A percentile compares a stretch with the other conserved stretches of the same genome.
These are phyloP conservation scores for Saccharomycopsis oosterbeekiorum DNA, from an alignment of 805 yeast genomes.

Conservation along the genomic window DNA sequence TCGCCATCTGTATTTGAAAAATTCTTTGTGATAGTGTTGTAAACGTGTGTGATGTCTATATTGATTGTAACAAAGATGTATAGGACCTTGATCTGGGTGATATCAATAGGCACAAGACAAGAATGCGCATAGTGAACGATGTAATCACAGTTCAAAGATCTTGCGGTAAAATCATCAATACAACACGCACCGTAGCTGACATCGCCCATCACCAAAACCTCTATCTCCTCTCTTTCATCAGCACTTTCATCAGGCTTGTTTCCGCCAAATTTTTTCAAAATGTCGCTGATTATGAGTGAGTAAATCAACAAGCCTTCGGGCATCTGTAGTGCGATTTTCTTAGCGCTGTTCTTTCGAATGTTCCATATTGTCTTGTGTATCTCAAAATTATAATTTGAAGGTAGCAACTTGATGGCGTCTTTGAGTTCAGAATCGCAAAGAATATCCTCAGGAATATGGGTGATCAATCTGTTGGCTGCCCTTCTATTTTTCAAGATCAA, in stretches of 20 bases:
- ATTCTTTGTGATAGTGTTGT: slow-evolving; percentile 66
- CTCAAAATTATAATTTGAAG: slow-evolving; percentile 90
- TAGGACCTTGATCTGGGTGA: slow-evolving; percentile 83
- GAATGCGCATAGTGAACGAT: slow-evolving; percentile 96
- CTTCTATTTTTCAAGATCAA: background rate
- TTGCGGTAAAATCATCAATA: slow-evolving; percentile 91
- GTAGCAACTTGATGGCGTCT: slow-evolving; percentile 70
- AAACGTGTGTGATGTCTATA: slow-evolving; percentile 73
- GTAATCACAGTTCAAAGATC: slow-evolving; percentile 87
- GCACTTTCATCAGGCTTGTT: background rate
- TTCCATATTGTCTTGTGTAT: slow-evolving; percentile 95
- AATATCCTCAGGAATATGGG: slow-evolving; percentile 85
- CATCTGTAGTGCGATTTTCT: slow-evolving; percentile 88
- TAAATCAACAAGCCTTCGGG: slow-evolving; percentile 93
- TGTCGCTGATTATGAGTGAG: slow-evolving; percentile 83
- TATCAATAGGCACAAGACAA: slow-evolving; percentile 89
- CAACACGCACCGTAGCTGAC: slow-evolving; percentile 99
- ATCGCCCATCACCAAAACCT: slow-evolving; percentile 94
- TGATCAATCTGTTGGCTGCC: slow-evolving; percentile 43
- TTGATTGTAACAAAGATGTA: slow-evolving; percentile 91
- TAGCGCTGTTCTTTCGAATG: slow-evolving; percentile 62
- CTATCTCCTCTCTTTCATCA: slow-evolving; percentile 27
- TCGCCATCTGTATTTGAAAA: slow-evolving; percentile 30
- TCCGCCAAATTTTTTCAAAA: slow-evolving; percentile 77
- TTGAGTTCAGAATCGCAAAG: slow-evolving; percentile 72